These are phyloP conservation scores for Pyrenopolyporus hunteri DNA, from an alignment of 495 filamentous ascomycete species.

Conservation along the genomic window DNA sequence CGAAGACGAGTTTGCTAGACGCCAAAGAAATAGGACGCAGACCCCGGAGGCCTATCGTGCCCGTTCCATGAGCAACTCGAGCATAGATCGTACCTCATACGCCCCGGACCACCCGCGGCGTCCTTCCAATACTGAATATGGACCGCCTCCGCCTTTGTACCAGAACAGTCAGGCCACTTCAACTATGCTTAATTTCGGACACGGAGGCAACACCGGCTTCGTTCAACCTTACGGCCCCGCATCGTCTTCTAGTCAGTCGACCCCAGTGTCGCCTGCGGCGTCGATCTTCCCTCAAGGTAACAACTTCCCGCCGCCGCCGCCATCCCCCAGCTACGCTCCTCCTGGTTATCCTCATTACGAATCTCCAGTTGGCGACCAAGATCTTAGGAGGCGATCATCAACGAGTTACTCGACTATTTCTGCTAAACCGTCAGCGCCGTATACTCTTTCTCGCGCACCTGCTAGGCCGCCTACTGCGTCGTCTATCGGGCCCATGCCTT, in stretches of 20 bases:
- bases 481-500: conserved; percentile 31
- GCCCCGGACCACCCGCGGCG: conserved; percentile 58
- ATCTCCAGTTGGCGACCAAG: conserved; percentile 27
- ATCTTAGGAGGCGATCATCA: conserved; percentile 34
- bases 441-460: conserved; percentile 22
- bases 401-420: conserved; percentile 38
- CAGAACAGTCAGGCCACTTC: conserved; percentile 47
- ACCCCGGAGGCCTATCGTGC: conserved; percentile 71
- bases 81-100: conserved; percentile 57
- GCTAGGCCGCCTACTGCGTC: conserved; percentile 24
- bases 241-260: conserved; percentile 35
- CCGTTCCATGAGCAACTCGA: conserved; percentile 77
- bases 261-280: conserved; percentile 40
- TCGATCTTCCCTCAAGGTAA: conserved; percentile 33
- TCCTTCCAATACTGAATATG: conserved; percentile 62
- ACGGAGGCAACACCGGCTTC: conserved; percentile 29
- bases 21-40: conserved; percentile 59
- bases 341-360: conserved; percentile 39
- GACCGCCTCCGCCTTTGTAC: conserved; percentile 50
- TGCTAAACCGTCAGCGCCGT: conserved; percentile 28
- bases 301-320: conserved; percentile 34
- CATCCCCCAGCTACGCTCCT: conserved; percentile 32
- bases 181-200: conserved; percentile 43
- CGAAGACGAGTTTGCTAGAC: conserved; percentile 67
- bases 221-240: conserved; percentile 40